Evolutionary conservation across 2,329 filamentous ascomycete genomes (phyloP).

Genomic region (Penicillium expansum): DNA sequence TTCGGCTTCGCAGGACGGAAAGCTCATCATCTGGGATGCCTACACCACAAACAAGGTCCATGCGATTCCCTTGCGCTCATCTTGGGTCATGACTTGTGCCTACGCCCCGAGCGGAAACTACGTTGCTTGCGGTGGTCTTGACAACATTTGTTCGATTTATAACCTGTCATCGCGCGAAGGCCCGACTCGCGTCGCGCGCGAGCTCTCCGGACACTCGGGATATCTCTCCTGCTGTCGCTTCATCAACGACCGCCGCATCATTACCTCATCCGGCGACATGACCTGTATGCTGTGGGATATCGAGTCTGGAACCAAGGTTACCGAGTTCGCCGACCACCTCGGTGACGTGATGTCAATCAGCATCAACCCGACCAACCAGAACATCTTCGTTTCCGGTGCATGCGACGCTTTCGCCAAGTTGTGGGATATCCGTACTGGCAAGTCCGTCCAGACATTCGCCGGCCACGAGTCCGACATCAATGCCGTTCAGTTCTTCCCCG

Average conservation of each 20-base stretch:
- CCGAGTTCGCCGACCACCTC: conserved; percentile 96
- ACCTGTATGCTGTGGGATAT: conserved; percentile 99
- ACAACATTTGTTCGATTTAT: conserved; percentile 99
- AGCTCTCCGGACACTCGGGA: conserved; percentile 93
- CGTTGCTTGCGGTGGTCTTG: conserved; percentile 94
- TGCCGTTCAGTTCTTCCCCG: conserved; percentile 98
- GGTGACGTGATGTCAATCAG: conserved; percentile 99
- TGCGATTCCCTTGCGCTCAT: conserved; percentile 93
- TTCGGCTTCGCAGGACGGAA: conserved; percentile 96
- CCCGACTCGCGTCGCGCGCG: conserved; percentile 91
- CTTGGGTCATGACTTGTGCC: conserved; percentile 99
- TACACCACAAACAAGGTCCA: conserved; percentile 99
- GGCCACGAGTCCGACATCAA: conserved; percentile 99
- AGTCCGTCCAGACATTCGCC: conserved; percentile 97
- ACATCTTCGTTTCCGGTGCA: conserved; percentile 98
- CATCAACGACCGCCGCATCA: conserved; percentile 95
- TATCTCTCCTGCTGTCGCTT: conserved; percentile 98
- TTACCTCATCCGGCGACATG: conserved; percentile 98
- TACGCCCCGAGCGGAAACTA: conserved; percentile 98
- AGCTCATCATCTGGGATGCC: conserved; percentile 99
- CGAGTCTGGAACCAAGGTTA: conserved; percentile 93
- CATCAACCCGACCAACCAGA: conserved; percentile 98
- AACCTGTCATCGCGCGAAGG: conserved; percentile 96
- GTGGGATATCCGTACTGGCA: conserved; percentile 97
- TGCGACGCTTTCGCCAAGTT: conserved; percentile 98